These are phyloP conservation scores for Lachancea sp. DNA, from an alignment of 805 yeast species.

Conservation along the genomic window DNA sequence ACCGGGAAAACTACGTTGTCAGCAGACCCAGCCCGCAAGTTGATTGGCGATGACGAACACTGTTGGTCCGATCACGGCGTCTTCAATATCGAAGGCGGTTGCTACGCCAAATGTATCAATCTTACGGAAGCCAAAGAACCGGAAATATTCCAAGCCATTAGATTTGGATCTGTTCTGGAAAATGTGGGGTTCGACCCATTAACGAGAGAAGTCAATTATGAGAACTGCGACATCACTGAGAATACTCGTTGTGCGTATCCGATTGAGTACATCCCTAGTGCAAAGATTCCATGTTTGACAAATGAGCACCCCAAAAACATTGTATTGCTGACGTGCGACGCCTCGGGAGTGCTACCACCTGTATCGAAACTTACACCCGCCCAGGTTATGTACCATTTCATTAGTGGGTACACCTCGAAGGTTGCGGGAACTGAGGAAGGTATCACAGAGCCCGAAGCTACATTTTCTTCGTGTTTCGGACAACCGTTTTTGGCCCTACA, in stretches of 20 bases:
- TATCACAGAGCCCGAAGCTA: conserved; percentile 95
- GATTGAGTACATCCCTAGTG: conserved; percentile 92
- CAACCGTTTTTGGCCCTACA: conserved; percentile 97
- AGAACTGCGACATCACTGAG: conserved; percentile 77
- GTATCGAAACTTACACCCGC: conserved; percentile 88
- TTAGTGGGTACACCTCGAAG: conserved; percentile 97
- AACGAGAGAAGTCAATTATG: conserved; percentile 80
- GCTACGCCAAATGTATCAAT: conserved; percentile 96
- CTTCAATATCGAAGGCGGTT: conserved; percentile 98
- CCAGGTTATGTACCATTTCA: conserved; percentile 98
- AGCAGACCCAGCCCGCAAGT: conserved; percentile 88
- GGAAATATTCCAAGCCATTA: conserved; percentile 91
- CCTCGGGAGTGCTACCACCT: conserved; percentile 96
- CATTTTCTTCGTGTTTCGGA: conserved; percentile 97
- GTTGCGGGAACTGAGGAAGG: conserved; percentile 99
- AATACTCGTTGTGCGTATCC: conserved; percentile 99
- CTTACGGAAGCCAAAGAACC: conserved; percentile 91
- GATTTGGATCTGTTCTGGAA: conserved; percentile 90
- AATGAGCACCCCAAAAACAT: conserved; percentile 89
- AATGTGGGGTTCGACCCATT: conserved; percentile 79
- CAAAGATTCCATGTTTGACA: conserved; percentile 90
- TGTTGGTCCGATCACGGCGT: conserved; percentile 99
- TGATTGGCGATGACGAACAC: conserved; percentile 98
- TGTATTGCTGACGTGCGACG: conserved; percentile 91
- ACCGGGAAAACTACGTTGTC: conserved; percentile 97